Evolutionary conservation across 2,329 filamentous ascomycete genomes (phyloP), one percentile per base, ranked within the genome.

Genomic region (Huntiella omanensis): DNA sequence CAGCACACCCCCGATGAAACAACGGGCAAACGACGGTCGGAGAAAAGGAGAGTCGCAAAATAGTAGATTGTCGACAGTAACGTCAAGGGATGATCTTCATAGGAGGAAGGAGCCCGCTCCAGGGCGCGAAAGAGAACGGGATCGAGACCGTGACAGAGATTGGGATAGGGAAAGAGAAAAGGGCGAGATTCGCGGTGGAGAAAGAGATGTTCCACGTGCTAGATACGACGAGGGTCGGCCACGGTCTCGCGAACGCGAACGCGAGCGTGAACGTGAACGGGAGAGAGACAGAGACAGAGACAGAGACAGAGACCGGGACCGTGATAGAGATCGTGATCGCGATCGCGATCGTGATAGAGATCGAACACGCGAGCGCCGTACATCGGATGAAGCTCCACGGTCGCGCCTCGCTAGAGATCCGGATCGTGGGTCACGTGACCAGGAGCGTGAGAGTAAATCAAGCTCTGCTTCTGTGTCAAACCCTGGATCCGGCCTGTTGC

Each of bases 401-500:
- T 35, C 33, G 28, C 32, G 46, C 5, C 8, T 10, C 3, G 22
- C 22, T 28, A 28, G 22, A 28, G 22, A 28, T 10, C 19, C 34
- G 2, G 45, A 48, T 5, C 34, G 43, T 2, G 47, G 46, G 4
- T 12, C 37, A 5, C 32, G 37, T 19, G 42, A 46, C 3, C 40
- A 36, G 7, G 43, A 43, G n/a, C 48, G 47, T 4, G 47, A 49
- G 10, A 38, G 43, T 22, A 47, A 45, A 5, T 40, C 48, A 3
- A 35, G 22, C 11, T 39, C 40, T 16, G 22, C 8, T 28, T 28
- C 22, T 28, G 22, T 7, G 8, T 28, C 22, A 3, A 28, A 7
- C 22, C 1, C 22, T 28, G 22, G 22, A 10, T 28, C 22, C 8
- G 22, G 22, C 8, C 8, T 28, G 22, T 28, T 28, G 22, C 22